Conservation (phyloP, 441 rosid species). For the Biscutella laevigata region DNA sequence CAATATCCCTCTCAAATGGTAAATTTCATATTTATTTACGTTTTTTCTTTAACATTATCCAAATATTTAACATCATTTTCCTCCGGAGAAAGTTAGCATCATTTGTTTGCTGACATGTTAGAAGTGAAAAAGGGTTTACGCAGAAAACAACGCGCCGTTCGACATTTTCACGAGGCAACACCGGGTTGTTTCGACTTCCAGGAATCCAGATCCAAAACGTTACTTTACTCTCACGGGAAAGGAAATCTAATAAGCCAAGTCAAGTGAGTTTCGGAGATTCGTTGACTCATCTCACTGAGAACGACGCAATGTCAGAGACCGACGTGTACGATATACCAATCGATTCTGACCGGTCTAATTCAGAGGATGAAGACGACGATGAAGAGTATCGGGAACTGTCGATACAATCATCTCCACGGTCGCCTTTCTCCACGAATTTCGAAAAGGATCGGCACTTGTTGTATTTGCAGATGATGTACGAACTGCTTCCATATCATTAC, state of each 20-base stretch:
- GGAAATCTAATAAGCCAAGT: neutral
- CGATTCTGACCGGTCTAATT: slow-evolving; percentile 15
- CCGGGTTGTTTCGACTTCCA: neutral
- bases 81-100: no score
- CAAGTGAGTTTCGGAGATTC: slow-evolving; percentile 12
- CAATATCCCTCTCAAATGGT: no score
- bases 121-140: neutral
- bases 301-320: slow-evolving; percentile 19
- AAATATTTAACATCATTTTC: no score
- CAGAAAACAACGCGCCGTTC: slow-evolving; percentile 2
- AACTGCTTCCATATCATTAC: slow-evolving; percentile 50
- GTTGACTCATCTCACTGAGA: slow-evolving; percentile 13
- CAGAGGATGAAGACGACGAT: slow-evolving; percentile 13
- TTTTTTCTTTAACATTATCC: no score
- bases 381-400: slow-evolving; percentile 26
- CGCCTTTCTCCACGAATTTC: slow-evolving; percentile 29
- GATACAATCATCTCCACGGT: slow-evolving; percentile 11
- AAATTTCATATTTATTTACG: no score
- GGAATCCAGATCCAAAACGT: slow-evolving; percentile 6
- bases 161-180: neutral
- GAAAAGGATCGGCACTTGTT: slow-evolving; percentile 54
- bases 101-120: no score
- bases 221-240: neutral
- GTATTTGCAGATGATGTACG: slow-evolving; percentile 73
- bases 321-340: slow-evolving; percentile 6